Evolutionary conservation across 2,329 filamentous ascomycete species (phyloP), one percentile per base, ranked within the genome.

Genomic region (Venturia asperata): DNA sequence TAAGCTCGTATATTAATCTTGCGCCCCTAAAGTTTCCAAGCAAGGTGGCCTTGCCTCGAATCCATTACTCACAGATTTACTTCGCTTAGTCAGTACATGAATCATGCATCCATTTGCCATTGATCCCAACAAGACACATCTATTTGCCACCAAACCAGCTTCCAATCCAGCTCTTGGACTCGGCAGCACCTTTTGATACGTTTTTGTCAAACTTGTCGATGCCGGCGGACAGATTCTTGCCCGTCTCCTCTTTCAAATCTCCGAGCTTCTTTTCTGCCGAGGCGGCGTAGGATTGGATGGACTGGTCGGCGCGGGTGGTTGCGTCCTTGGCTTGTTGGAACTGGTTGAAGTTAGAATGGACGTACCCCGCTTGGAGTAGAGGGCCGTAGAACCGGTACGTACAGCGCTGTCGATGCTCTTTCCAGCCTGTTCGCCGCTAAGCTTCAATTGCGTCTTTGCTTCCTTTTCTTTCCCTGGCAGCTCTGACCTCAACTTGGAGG

Each of bases 151-250:
- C 88, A 72, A 97, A 96, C 92, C 92, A 97, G 75, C 89, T 85
- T 52, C 88, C 90, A 71, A 96, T 77, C 68, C 89, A 88, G 71
- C 86, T 85, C 86, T 96, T 96, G 56, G 91, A 89, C 81, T 96
- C 89, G 63, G 86, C 78, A 4, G 91, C 86, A 69, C 87, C 86
- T 69, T 90, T 81, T 80, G 92, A 89, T 63, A 96, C 88, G 69
- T 86, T 92, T 72, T 86, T 85, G 78, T 96, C 92, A 71, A 92
- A 87, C 75, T 88, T 85, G 77, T 97, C 88, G 63, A 94, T 78
- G 11, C 80, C 79, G 58, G 73, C 73, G 70, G 82, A 80, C 69
- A 84, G 68, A 65, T 82, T 77, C 66, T 75, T 77, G 67, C 78
- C 77, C 2, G 82, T 85, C 72, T 91, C 89, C 74, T 87, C 85